Conservation (phyloP, 768 basidiomycete genomes). For the Mycena epipterygia region DNA sequence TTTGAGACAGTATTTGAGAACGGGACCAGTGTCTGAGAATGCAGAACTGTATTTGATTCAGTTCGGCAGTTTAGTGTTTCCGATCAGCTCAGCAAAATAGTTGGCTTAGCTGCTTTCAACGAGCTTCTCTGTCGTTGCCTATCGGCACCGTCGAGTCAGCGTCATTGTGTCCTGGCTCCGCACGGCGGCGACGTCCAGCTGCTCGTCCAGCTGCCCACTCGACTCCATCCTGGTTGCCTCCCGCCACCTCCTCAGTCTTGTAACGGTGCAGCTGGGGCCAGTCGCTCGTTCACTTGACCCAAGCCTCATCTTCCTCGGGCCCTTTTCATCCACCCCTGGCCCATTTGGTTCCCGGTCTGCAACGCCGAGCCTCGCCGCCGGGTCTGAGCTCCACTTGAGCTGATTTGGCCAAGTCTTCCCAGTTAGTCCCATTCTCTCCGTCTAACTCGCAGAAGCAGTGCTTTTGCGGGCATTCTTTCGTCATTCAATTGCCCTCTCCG, state of each 20-base stretch:
- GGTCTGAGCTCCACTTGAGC: constrained; percentile 9
- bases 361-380: neutral
- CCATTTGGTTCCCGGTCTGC: neutral
- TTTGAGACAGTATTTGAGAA: too few species aligned
- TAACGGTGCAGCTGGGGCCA: neutral
- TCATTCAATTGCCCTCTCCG: neutral
- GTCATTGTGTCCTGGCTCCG: neutral
- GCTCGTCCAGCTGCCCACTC: neutral
- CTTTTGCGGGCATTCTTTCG: neutral
- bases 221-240: neutral
- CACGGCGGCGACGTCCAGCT: neutral
- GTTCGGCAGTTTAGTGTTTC: neutral
- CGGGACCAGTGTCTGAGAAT: too few species aligned
- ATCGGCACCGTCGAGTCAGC: constrained; percentile 6
- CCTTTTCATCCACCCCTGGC: constrained; percentile 17
- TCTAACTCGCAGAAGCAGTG: constrained; percentile 7
- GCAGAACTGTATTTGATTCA: too few species aligned
- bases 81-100: neutral
- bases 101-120: neutral
- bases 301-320: neutral
- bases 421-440: constrained; percentile 26
- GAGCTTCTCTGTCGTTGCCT: neutral
- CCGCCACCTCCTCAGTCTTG: constrained; percentile 5
- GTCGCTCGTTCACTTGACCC: constrained; percentile 15
- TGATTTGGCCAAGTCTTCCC: constrained; percentile 21